Conservation (phyloP, 495 filamentous ascomycete species). For the Gamarada debralockiae region DNA sequence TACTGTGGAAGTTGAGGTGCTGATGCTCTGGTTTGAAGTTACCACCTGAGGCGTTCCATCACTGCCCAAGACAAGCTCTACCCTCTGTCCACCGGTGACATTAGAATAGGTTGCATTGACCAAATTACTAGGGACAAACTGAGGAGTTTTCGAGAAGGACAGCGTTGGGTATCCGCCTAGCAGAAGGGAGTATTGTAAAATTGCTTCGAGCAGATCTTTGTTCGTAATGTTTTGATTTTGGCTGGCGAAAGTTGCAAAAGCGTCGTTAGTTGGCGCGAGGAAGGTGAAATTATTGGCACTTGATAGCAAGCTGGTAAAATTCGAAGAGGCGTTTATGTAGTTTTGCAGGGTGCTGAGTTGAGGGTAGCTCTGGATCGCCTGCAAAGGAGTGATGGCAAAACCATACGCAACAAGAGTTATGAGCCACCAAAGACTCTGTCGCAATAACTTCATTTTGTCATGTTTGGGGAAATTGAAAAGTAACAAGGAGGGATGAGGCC, state of each 20-base stretch:
- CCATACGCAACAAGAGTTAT: no score
- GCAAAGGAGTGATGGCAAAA: no score
- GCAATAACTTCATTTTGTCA: no score
- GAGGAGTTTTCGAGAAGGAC: constrained; percentile 30
- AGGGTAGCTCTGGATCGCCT: no score
- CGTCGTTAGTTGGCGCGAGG: constrained; percentile 39
- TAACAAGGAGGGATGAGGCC: no score
- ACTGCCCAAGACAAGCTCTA: constrained; percentile 21
- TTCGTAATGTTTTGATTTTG: neutral
- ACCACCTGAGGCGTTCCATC: constrained; percentile 25
- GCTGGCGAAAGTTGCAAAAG: constrained; percentile 27
- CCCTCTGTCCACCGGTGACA: constrained; percentile 26
- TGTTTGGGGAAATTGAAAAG: no score
- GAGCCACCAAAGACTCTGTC: no score
- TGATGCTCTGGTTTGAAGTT: constrained; percentile 18
- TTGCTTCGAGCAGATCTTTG: constrained; percentile 16
- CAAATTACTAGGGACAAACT: constrained; percentile 38
- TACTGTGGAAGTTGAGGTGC: constrained; percentile 15
- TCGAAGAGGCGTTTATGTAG: constrained; percentile 6
- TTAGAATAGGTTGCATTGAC: constrained; percentile 21
- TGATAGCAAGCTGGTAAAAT: neutral
- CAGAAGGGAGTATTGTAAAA: constrained; percentile 43
- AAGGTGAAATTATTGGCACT: constrained; percentile 31
- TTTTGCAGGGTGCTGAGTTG: constrained; percentile 3
- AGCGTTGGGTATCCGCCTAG: constrained; percentile 31